Evolutionary conservation across 768 basidiomycete genomes (phyloP), one percentile per base, ranked within the genome.

Genomic region (Porphyrellus cyaneotinctus): DNA sequence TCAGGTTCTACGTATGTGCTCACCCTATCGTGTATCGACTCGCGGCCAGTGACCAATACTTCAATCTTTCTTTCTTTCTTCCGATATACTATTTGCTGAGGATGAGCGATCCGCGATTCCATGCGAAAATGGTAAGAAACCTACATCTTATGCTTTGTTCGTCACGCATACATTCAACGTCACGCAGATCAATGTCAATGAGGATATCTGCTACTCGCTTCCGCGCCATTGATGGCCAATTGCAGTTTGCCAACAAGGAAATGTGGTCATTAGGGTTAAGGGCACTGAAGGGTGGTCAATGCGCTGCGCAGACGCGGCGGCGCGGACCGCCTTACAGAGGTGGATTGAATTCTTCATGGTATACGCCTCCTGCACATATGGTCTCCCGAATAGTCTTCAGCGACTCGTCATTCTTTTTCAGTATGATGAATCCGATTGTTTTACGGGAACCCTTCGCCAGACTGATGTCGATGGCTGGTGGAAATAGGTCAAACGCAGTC

Each of bases 391-490:
- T 12, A 11, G 44, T 17, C 9, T 4, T 26, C 17, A 23, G n/a
- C 2, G 9, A 22, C 3, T 36, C 10, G 12, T 14, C 10, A 24
- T 36, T 47, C 26, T 53, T 51, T 32, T 2, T 20, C 28, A 61
- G 18, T 7, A 14, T 15, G 20, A 60, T 45, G 33, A 35, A 52
- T 31, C 18, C 14, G 9, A 60, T 36, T 12, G 17, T 52, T 24
- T 60, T 61, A 1, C 0, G 8, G 17, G 59, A 60, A 33, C 37
- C 33, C 17, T 8, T 50, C 10, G 59, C 55, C 15, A 60, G 55
- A 4, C 33, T 43, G 0, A 60, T 4, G 22, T 24, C 20, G 12
- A 52, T 43, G 8, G n/a, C 58, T 57, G 33, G 49, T 28, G 6
- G 9, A 49, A 14, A 33, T 32, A 18, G 39, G 28, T 26, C n/a